Conservation (phyloP, 75 land plant genomes). For the Chamaecyparis obtusa region DNA sequence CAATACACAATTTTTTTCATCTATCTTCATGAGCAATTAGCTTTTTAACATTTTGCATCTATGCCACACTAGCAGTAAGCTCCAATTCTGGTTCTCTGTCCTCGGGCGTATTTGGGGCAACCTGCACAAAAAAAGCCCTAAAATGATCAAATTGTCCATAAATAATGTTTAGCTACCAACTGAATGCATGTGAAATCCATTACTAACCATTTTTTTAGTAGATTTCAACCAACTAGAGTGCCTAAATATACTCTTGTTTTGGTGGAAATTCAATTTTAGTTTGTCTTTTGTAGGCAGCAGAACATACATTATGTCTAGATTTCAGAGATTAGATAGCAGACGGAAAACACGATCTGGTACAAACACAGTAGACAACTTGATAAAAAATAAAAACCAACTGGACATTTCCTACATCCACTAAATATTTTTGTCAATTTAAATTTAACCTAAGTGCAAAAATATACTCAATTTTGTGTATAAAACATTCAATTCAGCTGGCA, state of each 20-base stretch:
- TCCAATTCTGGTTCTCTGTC: not conserved
- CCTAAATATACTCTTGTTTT: not conserved
- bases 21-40: too few species aligned
- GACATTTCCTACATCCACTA: not conserved
- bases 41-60: not conserved
- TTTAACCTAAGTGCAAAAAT: not conserved
- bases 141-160: not conserved
- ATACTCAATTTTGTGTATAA: not conserved
- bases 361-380: not conserved
- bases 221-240: not conserved
- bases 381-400: not conserved
- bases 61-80: conserved; percentile 5
- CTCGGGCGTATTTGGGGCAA: not conserved
- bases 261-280: not conserved
- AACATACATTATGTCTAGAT: not conserved
- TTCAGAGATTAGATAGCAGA: not conserved
- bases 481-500: not conserved
- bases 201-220: not conserved
- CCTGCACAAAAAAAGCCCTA: not conserved
- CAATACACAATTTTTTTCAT: not conserved
- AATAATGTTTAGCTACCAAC: not conserved
- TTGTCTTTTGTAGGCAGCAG: not conserved
- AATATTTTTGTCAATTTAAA: not conserved
- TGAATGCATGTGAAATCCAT: not conserved
- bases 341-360: not conserved